A percentile compares a stretch with the other conserved stretches of the same genome.
Evolutionary conservation across 2,329 filamentous ascomycete species (phyloP).

Genomic region (Cercospora sp.): DNA sequence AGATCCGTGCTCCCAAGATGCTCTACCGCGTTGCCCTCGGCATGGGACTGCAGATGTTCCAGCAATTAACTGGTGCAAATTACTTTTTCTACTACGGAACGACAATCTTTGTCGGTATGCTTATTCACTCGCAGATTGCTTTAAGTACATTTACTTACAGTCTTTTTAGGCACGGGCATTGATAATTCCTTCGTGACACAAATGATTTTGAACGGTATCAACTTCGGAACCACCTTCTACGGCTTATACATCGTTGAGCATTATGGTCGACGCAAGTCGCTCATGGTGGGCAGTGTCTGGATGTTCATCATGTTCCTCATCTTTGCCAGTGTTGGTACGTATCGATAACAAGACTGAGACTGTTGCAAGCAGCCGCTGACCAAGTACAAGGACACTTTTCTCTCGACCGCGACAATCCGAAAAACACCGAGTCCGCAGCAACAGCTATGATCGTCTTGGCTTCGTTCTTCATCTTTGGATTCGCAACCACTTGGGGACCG

Average conservation of each 20-base stretch:
- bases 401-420: conserved; percentile 39
- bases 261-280: conserved; percentile 47
- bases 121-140: neutral
- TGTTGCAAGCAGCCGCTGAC: conserved; percentile 25
- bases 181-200: conserved; percentile 46
- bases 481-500: conserved; percentile 56
- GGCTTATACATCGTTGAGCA: conserved; percentile 50
- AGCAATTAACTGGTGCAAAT: conserved; percentile 43
- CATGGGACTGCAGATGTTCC: conserved; percentile 59
- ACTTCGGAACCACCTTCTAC: conserved; percentile 47
- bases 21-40: conserved; percentile 63
- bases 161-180: conserved; percentile 42
- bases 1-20: conserved; percentile 65
- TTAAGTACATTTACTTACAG: conserved; percentile 27
- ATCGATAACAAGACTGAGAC: neutral
- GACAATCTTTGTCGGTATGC: conserved; percentile 43
- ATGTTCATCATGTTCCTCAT: conserved; percentile 58
- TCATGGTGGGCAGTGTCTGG: conserved; percentile 46
- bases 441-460: conserved; percentile 66
- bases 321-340: conserved; percentile 41
- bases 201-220: conserved; percentile 49
- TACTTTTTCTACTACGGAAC: conserved; percentile 46
- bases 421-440: conserved; percentile 49
- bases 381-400: conserved; percentile 44
- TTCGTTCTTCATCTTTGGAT: conserved; percentile 66